Evolutionary conservation across 768 basidiomycete species (phyloP), one percentile per base, ranked within the genome.

Genomic region (Leccinellum rugosiceps): DNA sequence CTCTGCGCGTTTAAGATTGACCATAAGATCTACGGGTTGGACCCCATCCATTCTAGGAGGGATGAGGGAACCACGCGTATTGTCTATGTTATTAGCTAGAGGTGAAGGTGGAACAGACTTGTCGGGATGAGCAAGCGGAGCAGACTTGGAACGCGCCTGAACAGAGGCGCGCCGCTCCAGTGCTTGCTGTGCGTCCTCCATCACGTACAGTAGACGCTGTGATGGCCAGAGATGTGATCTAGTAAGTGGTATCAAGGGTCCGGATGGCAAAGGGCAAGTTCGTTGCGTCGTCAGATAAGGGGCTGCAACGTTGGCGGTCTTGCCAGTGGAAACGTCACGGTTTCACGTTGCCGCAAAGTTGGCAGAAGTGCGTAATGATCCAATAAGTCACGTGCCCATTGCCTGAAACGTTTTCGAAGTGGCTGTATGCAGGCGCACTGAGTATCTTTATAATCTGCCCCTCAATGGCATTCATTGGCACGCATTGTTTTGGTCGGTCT

Each of bases 1-100:
- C 50, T 82, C 87, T 30, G 87, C 86, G 21, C 83, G 83, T 58
- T 85, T 80, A 7, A 92, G 77, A 59, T 78, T 79, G 50, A 75
- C 75, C 72, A 86, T 84, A 26, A 88, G 74, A 70, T 92, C 88
- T 32, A 87, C 69, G 11, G 82, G 76, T 31, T 50, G 59, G 19
- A 68, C 50, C 4, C 34, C 52, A 52, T 54, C 61, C 50, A 59
- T 62, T 21, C 19, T 13, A 10, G 55, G 14, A 50, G 58, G 23
- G n/a, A n/a, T 15, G 9, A 49, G 50, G 2, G 10, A 55, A 19
- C 41, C 19, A 11, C 48, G 60, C 41, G 47, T 52, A 26, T 28
- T 34, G n/a, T 68, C 62, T 35, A 15, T 45, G 41, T 43, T 43
- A 26, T 56, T 38, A 5, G 34, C 21, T 15, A 47, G 31, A 17